phyloP scores from a whole-genome alignment of 73 alveolate species.

The Paraurostyla sp. region DNA sequence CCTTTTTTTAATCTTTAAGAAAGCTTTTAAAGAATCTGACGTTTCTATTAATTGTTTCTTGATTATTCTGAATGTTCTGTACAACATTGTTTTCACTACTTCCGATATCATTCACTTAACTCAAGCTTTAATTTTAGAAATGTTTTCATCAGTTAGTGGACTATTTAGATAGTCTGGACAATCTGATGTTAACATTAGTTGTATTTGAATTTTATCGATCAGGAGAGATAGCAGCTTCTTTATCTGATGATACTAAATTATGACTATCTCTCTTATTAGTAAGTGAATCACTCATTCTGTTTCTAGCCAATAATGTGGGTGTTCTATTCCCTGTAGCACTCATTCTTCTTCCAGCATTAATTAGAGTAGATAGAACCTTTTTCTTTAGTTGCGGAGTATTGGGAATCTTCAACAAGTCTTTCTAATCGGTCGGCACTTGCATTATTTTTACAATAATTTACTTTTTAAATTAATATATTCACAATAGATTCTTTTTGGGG shows the following conservation, averaged over 20 bases:
- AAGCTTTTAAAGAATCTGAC: constrained; percentile 15
- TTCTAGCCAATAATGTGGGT: background rate
- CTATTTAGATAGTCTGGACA: too few species aligned
- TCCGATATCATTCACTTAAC: background rate
- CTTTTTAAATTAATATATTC: too few species aligned
- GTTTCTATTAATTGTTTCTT: constrained; percentile 39
- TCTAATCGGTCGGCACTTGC: background rate
- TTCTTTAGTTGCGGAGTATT: background rate
- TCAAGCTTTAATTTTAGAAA: too few species aligned
- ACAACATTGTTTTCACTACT: background rate
- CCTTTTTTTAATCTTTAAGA: constrained; percentile 26
- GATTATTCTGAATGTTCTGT: background rate
- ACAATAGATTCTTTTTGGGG: too few species aligned
- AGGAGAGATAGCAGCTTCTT: too few species aligned
- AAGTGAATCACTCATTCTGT: background rate
- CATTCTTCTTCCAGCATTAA: background rate
- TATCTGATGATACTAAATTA: too few species aligned
- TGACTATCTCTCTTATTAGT: background rate
- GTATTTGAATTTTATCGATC: too few species aligned
- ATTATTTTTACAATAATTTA: background rate
- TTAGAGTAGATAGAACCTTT: background rate
- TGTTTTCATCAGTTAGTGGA: too few species aligned
- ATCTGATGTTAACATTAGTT: too few species aligned
- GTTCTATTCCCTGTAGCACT: background rate
- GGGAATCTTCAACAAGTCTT: background rate